Evolutionary conservation across 2,329 filamentous ascomycete species (phyloP).

Genomic region (Pestalotiopsis fici): DNA sequence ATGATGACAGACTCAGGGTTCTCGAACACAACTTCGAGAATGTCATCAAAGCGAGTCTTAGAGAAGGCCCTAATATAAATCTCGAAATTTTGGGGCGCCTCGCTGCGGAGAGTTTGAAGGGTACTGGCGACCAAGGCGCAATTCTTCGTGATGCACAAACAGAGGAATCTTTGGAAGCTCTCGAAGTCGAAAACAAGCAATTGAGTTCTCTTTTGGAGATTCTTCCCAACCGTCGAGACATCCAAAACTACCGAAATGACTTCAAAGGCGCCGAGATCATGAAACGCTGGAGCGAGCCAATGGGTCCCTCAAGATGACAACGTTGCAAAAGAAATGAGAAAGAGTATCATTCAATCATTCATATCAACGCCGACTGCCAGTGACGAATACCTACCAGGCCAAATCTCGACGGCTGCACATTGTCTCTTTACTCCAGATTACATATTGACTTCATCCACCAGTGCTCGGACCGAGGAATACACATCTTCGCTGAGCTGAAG

Average conservation of each 20-base stretch:
- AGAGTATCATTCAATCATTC: background rate
- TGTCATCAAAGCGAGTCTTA: constrained; percentile 21
- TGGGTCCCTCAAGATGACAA: background rate
- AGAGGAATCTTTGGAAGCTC: constrained; percentile 26
- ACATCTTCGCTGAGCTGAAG: background rate
- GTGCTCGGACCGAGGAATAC: constrained; percentile 1
- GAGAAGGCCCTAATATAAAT: constrained; percentile 23
- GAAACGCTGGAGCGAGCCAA: constrained; percentile 7
- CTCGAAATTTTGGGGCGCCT: constrained; percentile 24
- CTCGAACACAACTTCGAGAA: constrained; percentile 27
- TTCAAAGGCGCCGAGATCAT: constrained; percentile 7
- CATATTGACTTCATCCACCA: constrained; percentile 1
- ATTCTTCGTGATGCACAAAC: constrained; percentile 27
- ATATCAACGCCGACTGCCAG: too few relatives aligned
- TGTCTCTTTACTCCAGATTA: background rate
- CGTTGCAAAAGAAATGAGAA: background rate
- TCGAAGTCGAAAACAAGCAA: constrained; percentile 22
- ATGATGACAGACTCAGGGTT: constrained; percentile 21
- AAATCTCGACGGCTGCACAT: background rate
- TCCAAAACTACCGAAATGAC: background rate
- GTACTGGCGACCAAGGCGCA: constrained; percentile 13
- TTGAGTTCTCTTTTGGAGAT: constrained; percentile 8
- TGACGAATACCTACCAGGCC: background rate
- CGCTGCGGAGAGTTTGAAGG: constrained; percentile 22
- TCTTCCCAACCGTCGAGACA: background rate